phyloP scores from a whole-genome alignment of 2,329 filamentous ascomycete species.

The Colletotrichum euphorbiae region DNA sequence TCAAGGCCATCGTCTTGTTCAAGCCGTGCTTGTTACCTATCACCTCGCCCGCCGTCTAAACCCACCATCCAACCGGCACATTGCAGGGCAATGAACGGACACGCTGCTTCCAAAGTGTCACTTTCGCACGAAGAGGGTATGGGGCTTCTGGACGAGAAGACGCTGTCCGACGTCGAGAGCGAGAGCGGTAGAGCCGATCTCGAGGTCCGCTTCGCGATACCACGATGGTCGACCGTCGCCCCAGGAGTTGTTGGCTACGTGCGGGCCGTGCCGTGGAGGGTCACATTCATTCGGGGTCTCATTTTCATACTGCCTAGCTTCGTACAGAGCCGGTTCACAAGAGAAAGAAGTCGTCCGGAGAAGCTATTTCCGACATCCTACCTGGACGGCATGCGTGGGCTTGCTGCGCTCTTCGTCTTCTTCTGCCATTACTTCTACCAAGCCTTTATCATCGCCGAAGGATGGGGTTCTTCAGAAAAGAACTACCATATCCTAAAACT shows the following conservation, averaged over 20 bases:
- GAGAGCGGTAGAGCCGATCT: conserved; percentile 53
- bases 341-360: conserved; percentile 54
- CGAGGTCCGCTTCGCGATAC: conserved; percentile 49
- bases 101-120: conserved; percentile 49
- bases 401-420: conserved; percentile 67
- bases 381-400: conserved; percentile 68
- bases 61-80: conserved; percentile 5
- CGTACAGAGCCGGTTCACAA: conserved; percentile 57
- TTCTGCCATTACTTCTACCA: conserved; percentile 69
- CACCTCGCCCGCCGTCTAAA: conserved; percentile 8
- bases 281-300: conserved; percentile 51
- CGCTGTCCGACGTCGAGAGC: conserved; percentile 58
- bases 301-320: conserved; percentile 67
- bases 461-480: conserved; percentile 58
- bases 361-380: conserved; percentile 66
- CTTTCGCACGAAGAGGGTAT: conserved; percentile 58
- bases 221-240: conserved; percentile 49
- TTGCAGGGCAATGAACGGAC: conserved; percentile 56
- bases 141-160: conserved; percentile 58
- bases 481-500: conserved; percentile 63
- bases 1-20: conserved; percentile 21
- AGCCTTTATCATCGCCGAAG: conserved; percentile 62
- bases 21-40: conserved; percentile 18
- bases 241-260: conserved; percentile 46
- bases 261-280: conserved; percentile 51